Base-by-base conservation (phyloP, 148 eudicot genomes). In the Rhododendron griersonianum region DNA sequence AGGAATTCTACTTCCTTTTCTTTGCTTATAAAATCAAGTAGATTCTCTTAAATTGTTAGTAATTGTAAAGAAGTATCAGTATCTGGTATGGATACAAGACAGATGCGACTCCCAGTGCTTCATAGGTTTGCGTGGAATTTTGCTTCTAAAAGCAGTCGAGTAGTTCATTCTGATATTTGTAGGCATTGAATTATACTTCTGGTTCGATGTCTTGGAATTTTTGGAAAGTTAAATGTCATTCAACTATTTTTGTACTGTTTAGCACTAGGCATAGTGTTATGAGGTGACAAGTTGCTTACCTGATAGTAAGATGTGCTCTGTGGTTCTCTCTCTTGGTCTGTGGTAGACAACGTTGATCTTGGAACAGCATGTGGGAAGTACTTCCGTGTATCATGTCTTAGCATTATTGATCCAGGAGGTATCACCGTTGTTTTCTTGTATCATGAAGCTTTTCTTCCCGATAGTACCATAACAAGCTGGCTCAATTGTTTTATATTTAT, bases 291-390 rank as follows among this genome's bases (percentile, higher is more conserved):
- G 25, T 39, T 10, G 4, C 19, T 59, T 39, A 18, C 18, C 55
- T 44, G 55, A 14, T 39, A 33, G 35, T 33, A 37, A 39, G 37
- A 18, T 50, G 41, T 23, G 30, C 48, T 13, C 44, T 73, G 33
- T 59, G 2, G 14, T 51, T 41, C 45, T 8, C 53, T 51, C 55
- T 67, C 45, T 55, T 44, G n/a, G 9, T 13, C 45, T 73, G 19
- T 59, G 4, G 14, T 51, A 92, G 94, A 92, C 88, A 92, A 92
- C 81, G 93, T 92, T 69, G 94, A 92, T 84, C 80, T 92, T 76
- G 94, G 94, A 80, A 90, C 93, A 25, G 92, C 92, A 21, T 92
- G 93, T 65, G 93, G 93, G 3, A 92, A 92, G 89, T 92, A 89
- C 74, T 91, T 88, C 89, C 91, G 94, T n/a, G 92, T 92, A 63